phyloP scores from a whole-genome alignment of 768 basidiomycete species.

The Lyophyllum shimeji region DNA sequence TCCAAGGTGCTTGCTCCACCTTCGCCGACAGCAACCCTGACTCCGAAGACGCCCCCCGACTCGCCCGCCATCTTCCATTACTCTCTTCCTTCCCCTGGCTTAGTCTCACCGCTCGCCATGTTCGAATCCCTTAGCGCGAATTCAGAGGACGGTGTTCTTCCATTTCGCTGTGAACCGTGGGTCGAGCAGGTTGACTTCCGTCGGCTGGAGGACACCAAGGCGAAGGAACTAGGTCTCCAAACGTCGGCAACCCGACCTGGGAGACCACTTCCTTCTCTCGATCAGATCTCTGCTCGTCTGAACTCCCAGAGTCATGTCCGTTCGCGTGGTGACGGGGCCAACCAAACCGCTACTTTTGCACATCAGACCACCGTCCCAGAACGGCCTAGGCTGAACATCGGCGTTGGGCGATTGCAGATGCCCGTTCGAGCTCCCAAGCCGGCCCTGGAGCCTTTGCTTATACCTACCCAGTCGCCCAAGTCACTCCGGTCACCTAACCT shows the following conservation, averaged over 20 bases:
- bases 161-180: conserved; percentile 43
- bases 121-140: conserved; percentile 50
- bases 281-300: conserved; percentile 71
- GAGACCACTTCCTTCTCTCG: conserved; percentile 61
- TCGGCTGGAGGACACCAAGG: conserved; percentile 27
- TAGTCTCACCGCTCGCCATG: conserved; percentile 59
- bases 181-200: conserved; percentile 70
- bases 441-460: conserved; percentile 26
- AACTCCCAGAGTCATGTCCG: conserved; percentile 35
- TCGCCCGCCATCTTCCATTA: conserved; percentile 71
- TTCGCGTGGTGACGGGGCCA: conserved; percentile 19
- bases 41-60: conserved; percentile 67
- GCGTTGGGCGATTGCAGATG: conserved; percentile 43
- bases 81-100: conserved; percentile 66
- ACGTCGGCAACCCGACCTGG: conserved; percentile 5
- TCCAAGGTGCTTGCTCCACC: conserved; percentile 72
- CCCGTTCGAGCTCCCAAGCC: conserved; percentile 34
- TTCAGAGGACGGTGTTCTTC: conserved; percentile 22
- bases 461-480: conserved; percentile 37
- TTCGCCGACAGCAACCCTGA: conserved; percentile 53
- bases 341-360: conserved; percentile 9
- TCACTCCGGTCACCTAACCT: conserved; percentile 24
- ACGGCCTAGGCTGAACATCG: conserved; percentile 27
- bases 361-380: conserved; percentile 32
- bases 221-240: conserved; percentile 9